Base-by-base conservation (phyloP, 352 stramenopile species). In the Phytophthora ramorum region DNA sequence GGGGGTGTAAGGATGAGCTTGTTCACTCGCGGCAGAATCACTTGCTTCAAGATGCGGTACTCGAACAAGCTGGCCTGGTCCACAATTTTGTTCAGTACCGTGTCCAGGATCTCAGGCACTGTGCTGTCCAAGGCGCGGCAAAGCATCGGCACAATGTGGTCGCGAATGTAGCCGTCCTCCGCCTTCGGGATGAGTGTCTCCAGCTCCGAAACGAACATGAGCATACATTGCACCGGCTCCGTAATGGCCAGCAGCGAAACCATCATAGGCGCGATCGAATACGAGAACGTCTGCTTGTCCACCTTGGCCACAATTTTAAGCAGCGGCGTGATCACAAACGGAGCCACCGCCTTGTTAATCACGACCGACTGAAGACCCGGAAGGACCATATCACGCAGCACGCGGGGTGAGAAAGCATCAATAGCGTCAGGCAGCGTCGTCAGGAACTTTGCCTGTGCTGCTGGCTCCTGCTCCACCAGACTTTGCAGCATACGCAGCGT, bases 141-240 rank as follows among this genome's bases (percentile, higher is more conserved):
- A 17, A 96, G 60, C 88, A 96, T 95, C 2, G 88, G 88, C 7
- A 96, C 88, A 57, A 96, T 85, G 60, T 96, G 88, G 58, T 96
- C 88, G n/a, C 88, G 86, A 49, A 94, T 95, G 73, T 92, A 96
- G n/a, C 69, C 83, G 22, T 96, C 86, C 30, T 96, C 88, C 1
- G 88, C 88, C 54, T 96, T 96, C 1, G 86, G 86, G 19, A 96
- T 81, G 20, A 96, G 64, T 24, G 83, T 78, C 55, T 96, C 86
- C 12, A 96, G 66, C 49, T 94, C 87, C 28, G 85, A 93, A 10
- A 96, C 88, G 44, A 96, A 96, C 86, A 95, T 96, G 38, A 96
- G 85, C 88, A 96, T 96, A 57, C 86, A 95, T 66, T 96, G 88
- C 30, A 95, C 86, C 1, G 88, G 88, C 65, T 96, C 88, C n/a